Evolutionary conservation across 768 basidiomycete genomes (phyloP), one percentile per base, ranked within the genome.

Genomic region (Mrakia blollopis): DNA sequence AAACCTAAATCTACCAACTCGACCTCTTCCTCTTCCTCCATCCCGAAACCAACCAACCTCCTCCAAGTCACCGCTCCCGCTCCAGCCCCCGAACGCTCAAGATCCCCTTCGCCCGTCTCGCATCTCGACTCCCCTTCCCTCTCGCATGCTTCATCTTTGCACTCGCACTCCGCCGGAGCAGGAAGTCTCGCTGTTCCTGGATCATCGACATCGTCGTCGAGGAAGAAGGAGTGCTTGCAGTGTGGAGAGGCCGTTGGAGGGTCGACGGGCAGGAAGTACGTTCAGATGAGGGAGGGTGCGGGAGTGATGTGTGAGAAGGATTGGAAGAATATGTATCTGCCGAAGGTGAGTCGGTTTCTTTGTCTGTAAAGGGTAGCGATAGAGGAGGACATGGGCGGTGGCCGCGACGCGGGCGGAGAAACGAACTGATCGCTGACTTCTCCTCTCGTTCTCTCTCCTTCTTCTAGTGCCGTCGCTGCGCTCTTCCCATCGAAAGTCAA

Each of bases 241-340:
- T 97, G 94, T 83, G 83, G 86, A 74, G 87, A 87, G 89, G 91
- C 52, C 91, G 93, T 82, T 90, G 91, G 79, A 85, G 91, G 80
- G 81, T 80, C 32, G 81, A 95, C 90, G 93, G 91, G 92, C 78
- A 87, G 86, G 81, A 89, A 89, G 84, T 93, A 90, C 82, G 77
- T 80, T 25, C 65, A 69, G 62, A 79, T 78, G 61, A 74, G 50
- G 62, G 65, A 87, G 86, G n/a, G 90, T 88, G 61, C 68, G 50
- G 75, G 88, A 85, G 89, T 93, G 52, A 84, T 97, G 80, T 97
- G 95, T 83, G 95, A 94, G 81, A 85, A 84, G 80, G 95, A 94
- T 83, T 97, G 94, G 94, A 97, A 96, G 86, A 89, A 91, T 81
- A 91, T 95, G 90, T 97, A 96, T 85, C 84, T 97, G 79, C 94